phyloP scores from a whole-genome alignment of 768 basidiomycete genomes.

The Lanmaoa pseudosensibilis region DNA sequence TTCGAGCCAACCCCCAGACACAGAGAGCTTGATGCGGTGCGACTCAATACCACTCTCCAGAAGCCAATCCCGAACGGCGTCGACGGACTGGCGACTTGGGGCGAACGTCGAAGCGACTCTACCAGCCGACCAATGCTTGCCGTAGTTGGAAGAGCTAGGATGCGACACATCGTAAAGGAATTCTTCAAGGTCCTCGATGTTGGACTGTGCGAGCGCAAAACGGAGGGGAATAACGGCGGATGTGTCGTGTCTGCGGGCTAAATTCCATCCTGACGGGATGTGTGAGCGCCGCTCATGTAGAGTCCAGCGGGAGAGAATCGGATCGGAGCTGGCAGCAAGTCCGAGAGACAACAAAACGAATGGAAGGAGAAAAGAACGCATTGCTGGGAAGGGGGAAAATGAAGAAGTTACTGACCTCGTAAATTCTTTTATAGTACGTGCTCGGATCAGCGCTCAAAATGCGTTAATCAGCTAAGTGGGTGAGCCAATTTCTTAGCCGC shows the following conservation, averaged over 20 bases:
- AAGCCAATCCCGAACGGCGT: slow-evolving; percentile 43
- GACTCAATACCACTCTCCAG: slow-evolving; percentile 35
- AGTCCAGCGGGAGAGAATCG: slow-evolving; percentile 4
- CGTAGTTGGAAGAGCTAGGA: slow-evolving; percentile 45
- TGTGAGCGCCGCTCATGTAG: slow-evolving; percentile 24
- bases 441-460: background rate
- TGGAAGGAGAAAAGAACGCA: slow-evolving; percentile 25
- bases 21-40: slow-evolving; percentile 35
- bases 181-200: slow-evolving; percentile 41
- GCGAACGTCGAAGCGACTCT: slow-evolving; percentile 44
- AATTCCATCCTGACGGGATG: slow-evolving; percentile 41
- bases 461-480: no score
- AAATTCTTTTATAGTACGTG: background rate
- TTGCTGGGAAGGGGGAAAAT: background rate
- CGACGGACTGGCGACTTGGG: slow-evolving; percentile 38
- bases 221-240: slow-evolving; percentile 42
- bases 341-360: slow-evolving; percentile 23
- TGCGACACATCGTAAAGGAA: slow-evolving; percentile 44
- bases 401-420: background rate
- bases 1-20: slow-evolving; percentile 41
- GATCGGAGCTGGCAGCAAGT: slow-evolving; percentile 9
- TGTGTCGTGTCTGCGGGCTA: slow-evolving; percentile 31
- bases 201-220: slow-evolving; percentile 45
- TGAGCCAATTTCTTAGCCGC: no score
- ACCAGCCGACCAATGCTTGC: slow-evolving; percentile 45